These are phyloP conservation scores for Colletotrichum euphorbiae DNA, from an alignment of 2,329 filamentous ascomycete species.

Conservation along the genomic window DNA sequence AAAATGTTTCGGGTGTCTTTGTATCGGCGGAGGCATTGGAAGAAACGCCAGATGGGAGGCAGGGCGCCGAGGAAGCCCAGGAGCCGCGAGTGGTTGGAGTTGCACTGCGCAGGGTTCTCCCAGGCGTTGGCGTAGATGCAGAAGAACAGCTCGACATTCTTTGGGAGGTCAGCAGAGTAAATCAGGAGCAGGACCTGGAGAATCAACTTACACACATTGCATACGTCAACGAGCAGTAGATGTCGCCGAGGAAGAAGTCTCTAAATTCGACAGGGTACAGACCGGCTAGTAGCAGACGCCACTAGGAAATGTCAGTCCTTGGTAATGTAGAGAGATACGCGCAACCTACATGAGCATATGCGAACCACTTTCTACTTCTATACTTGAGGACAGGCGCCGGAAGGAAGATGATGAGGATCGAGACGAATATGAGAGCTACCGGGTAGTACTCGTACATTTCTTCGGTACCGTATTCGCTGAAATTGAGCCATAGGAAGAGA, in stretches of 20 bases:
- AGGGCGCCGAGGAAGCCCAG: conserved; percentile 87
- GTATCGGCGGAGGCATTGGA: conserved; percentile 93
- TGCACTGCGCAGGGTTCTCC: conserved; percentile 80
- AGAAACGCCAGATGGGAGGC: conserved; percentile 88
- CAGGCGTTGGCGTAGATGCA: conserved; percentile 89
- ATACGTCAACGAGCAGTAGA: conserved; percentile 97
- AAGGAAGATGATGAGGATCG: conserved; percentile 76
- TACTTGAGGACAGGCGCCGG: conserved; percentile 81
- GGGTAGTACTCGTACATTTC: conserved; percentile 88
- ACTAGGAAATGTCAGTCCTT: conserved; percentile 63
- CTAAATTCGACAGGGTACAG: conserved; percentile 95
- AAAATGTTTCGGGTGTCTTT: conserved; percentile 87
- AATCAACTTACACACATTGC: conserved; percentile 77
- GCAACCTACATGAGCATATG: conserved; percentile 82
- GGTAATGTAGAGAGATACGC: too few species aligned
- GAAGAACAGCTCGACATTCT: conserved; percentile 95
- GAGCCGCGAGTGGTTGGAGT: conserved; percentile 84
- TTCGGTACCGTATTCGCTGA: conserved; percentile 73
- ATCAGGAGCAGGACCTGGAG: fast-evolving
- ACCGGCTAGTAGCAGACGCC: conserved; percentile 85
- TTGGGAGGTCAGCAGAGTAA: background rate
- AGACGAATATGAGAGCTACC: conserved; percentile 79
- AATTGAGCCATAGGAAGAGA: conserved; percentile 90
- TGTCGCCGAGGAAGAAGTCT: conserved; percentile 97
- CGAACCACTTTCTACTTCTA: conserved; percentile 84